Base-by-base conservation (phyloP, 495 filamentous ascomycete species). In the Aspergillus carlsbadensis region DNA sequence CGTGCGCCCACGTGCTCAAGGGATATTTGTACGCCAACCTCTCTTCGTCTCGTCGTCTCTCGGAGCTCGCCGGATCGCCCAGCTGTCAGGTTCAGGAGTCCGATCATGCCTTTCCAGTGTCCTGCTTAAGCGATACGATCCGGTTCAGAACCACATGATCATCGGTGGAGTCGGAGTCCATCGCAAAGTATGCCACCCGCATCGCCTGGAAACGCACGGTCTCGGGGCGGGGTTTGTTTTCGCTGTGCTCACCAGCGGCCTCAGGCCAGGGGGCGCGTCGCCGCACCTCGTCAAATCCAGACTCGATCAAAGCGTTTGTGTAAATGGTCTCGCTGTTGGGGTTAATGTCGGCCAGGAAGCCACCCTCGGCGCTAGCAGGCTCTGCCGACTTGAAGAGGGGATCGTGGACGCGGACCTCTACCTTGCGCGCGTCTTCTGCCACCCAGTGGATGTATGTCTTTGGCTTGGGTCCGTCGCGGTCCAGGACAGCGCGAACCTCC, bases 121-220 rank as follows among this genome's bases (percentile, higher is more conserved):
- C 91, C 72, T 98, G 92, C 78, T 96, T 97, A 61, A 98, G 76
- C 37, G 86, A 87, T 34, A 97, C 92, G 64, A 98, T 97, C 37
- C 90, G 82, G 74, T 97, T 98, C 24, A 98, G 71, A 52, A 98
- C 84, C 44, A 96, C 72, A 65, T 84, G 88, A 31, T 87, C 87
- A 29, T 84, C 83, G 2, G 81, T 88, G n/a, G 81, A 85, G 64
- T 96, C 92, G 7, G 80, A 81, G 68, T 98, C 94, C 66, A 96
- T 70, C 34, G 84, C 75, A 74, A 80, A 97, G 69, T 97, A 98
- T 11, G 85, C 94, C 46, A 92, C 86, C 17, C 95, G 82, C 81
- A 97, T 84, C 11, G 84, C 94, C 75, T 98, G 95, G 81, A 98
- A 98, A 17, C 95, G 78, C 1, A 96, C 87, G 43, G 81, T 86